Evolutionary conservation across 805 yeast genomes (phyloP).

Genomic region (Candida pini): DNA sequence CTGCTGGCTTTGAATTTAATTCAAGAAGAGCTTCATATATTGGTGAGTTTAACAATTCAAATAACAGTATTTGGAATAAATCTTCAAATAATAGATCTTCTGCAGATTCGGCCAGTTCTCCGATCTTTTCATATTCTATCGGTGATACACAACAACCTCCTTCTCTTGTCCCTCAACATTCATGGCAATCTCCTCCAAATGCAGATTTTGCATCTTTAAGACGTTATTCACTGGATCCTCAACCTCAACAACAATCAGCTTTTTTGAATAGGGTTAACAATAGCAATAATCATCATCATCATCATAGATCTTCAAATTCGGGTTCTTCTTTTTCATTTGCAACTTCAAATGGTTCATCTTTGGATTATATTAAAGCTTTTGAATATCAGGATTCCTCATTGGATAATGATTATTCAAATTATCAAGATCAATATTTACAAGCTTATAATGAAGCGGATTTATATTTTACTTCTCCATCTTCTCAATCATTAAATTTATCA

Average conservation of each 20-base stretch:
- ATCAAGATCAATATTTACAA: constrained; percentile 22
- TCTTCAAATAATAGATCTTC: constrained; percentile 20
- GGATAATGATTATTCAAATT: constrained; percentile 11
- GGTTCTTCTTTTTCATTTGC: constrained; percentile 5
- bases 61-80: no score
- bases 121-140: constrained; percentile 15
- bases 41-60: constrained; percentile 14
- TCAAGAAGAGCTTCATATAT: constrained; percentile 18
- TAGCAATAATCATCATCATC: not conserved
- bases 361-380: constrained; percentile 21
- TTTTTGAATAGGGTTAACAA: not conserved
- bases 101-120: constrained; percentile 22
- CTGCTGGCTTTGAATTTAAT: constrained; percentile 5
- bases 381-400: constrained; percentile 9
- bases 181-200: constrained; percentile 22
- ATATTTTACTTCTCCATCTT: constrained; percentile 24
- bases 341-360: constrained; percentile 16
- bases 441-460: constrained; percentile 22
- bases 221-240: constrained; percentile 21
- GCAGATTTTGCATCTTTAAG: constrained; percentile 20
- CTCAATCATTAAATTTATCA: constrained; percentile 20
- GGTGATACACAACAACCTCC: constrained; percentile 3
- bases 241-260: not conserved
- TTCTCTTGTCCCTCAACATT: constrained; percentile 10
- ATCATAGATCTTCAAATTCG: constrained; percentile 10